phyloP scores from a whole-genome alignment of 306 rosid species.

The Myrica gale region DNA sequence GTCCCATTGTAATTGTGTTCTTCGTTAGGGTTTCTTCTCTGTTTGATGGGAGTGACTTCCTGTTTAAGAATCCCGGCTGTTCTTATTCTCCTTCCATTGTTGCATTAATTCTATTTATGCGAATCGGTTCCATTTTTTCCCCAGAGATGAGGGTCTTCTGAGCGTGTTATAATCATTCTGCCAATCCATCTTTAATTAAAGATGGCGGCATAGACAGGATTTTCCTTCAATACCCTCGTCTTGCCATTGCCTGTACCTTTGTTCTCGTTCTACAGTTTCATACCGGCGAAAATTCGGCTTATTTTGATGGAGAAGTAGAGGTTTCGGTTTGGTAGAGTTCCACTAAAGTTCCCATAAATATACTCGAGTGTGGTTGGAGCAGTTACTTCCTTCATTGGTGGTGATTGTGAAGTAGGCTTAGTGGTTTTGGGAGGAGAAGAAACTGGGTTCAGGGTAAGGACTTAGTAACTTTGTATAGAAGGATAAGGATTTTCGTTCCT shows the following conservation, averaged over 20 bases:
- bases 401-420: conserved; percentile 20
- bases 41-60: conserved; percentile 38
- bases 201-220: conserved; percentile 57
- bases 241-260: conserved; percentile 20
- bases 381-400: conserved; percentile 21
- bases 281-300: conserved; percentile 24
- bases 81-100: conserved; percentile 18
- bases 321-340: conserved; percentile 6
- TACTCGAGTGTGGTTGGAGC: conserved; percentile 8
- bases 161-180: conserved; percentile 38
- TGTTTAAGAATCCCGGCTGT: conserved; percentile 20
- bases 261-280: conserved; percentile 24
- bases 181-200: conserved; percentile 52
- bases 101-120: conserved; percentile 14
- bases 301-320: conserved; percentile 16
- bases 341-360: no score
- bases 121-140: conserved; percentile 19
- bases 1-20: conserved; percentile 30
- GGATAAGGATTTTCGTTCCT: neutral
- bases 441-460: neutral
- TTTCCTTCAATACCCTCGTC: conserved; percentile 32
- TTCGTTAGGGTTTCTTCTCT: conserved; percentile 46
- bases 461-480: neutral
- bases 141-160: conserved; percentile 46
- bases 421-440: conserved; percentile 1